Conservation (phyloP, 331 rosid species). For the Rhamnella rubrinervis region DNA sequence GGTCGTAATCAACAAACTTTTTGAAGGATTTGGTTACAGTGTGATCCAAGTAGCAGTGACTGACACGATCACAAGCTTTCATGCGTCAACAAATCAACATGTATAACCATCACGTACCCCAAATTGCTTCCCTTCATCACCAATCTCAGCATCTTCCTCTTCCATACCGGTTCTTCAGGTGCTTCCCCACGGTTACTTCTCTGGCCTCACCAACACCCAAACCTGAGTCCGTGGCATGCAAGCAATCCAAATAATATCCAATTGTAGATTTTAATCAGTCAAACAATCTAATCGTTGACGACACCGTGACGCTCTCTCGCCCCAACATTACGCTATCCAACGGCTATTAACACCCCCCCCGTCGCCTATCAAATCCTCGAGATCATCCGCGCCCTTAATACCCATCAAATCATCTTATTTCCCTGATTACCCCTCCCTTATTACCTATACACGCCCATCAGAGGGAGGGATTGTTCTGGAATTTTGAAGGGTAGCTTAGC, state of each 20-base stretch:
- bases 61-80: constrained; percentile 10
- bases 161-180: constrained; percentile 19
- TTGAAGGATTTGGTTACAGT: no score
- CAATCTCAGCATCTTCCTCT: neutral
- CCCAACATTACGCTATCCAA: constrained; percentile 26
- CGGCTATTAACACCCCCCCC: constrained; percentile 10
- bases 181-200: constrained; percentile 29
- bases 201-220: constrained; percentile 20
- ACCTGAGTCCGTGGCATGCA: neutral
- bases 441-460: neutral
- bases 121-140: no score
- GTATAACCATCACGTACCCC: no score
- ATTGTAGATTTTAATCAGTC: constrained; percentile 33
- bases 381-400: constrained; percentile 18
- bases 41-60: neutral
- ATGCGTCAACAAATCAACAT: neutral
- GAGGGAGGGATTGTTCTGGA: no score
- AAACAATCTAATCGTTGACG: constrained; percentile 68
- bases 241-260: constrained; percentile 3
- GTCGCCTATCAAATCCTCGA: constrained; percentile 16
- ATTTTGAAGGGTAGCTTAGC: no score
- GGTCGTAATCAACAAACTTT: no score
- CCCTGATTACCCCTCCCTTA: constrained; percentile 9
- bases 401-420: constrained; percentile 19
- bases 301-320: constrained; percentile 44